Evolutionary conservation across 2,329 filamentous ascomycete species (phyloP).

Genomic region (Leptoxyphium fumago): DNA sequence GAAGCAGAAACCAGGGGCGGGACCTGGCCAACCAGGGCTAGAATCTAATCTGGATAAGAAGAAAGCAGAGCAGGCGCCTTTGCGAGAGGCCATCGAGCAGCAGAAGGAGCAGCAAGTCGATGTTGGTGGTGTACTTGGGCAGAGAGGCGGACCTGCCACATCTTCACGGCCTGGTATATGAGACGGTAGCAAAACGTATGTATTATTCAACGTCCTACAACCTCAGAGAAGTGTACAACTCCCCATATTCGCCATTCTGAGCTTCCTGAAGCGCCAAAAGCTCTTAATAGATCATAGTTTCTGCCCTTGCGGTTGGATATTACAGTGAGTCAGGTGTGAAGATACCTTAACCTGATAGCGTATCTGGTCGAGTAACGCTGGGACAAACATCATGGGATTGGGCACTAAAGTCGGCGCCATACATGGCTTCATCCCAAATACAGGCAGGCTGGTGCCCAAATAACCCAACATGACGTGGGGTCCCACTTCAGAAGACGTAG

Average conservation of each 20-base stretch:
- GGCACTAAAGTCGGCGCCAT: not conserved
- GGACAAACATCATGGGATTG: not conserved
- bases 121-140: constrained; percentile 29
- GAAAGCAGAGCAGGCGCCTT: constrained; percentile 33
- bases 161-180: not conserved
- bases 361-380: not conserved
- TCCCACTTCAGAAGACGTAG: too few relatives aligned
- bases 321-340: too few relatives aligned
- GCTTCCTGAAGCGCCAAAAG: not conserved
- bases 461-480: too few relatives aligned
- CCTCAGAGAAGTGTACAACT: not conserved
- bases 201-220: too few relatives aligned
- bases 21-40: constrained; percentile 24
- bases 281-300: not conserved
- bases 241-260: not conserved
- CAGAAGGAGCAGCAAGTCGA: constrained; percentile 22
- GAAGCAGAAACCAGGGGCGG: constrained; percentile 21
- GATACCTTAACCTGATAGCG: too few relatives aligned
- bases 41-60: constrained; percentile 34
- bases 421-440: not conserved
- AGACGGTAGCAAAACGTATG: not conserved
- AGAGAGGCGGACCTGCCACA: constrained; percentile 30
- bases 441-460: too few relatives aligned
- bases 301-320: not conserved
- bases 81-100: constrained; percentile 26